Percentiles rank a stretch among this genome's conserved stretches.
Evolutionary conservation across 495 filamentous ascomycete genomes (phyloP).

Genomic region (Talaromyces proteolyticus): DNA sequence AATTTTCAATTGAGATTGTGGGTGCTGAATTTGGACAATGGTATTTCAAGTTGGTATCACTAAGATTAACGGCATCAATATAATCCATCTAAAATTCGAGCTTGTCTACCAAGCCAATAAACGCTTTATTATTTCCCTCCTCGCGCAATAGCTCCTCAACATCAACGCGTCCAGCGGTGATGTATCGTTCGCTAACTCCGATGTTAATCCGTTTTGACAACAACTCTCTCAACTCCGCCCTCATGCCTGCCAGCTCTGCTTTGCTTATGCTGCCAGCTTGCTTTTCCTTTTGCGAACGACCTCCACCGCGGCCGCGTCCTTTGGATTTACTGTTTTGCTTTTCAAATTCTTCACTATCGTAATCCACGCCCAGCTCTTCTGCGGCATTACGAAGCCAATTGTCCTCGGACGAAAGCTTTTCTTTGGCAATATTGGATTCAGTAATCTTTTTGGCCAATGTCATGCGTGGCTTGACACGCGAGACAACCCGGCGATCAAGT

Average conservation of each 20-base stretch:
- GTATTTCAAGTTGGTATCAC: too few species aligned
- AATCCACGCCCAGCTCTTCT: conserved; percentile 90
- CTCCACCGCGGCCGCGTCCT: conserved; percentile 61
- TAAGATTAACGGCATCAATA: too few species aligned
- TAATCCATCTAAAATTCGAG: conserved; percentile 34
- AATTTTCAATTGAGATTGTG: too few species aligned
- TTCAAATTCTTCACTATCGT: conserved; percentile 81
- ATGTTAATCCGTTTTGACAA: conserved; percentile 77
- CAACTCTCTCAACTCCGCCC: conserved; percentile 41
- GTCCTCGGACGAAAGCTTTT: conserved; percentile 76
- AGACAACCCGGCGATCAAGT: conserved; percentile 72
- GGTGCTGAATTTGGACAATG: too few species aligned
- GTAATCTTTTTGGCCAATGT: conserved; percentile 76
- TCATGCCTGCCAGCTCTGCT: conserved; percentile 53
- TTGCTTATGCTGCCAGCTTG: conserved; percentile 63
- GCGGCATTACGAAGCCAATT: conserved; percentile 80
- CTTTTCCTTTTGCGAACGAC: conserved; percentile 68
- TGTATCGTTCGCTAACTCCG: conserved; percentile 86
- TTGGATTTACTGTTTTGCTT: conserved; percentile 48
- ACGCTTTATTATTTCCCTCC: conserved; percentile 43
- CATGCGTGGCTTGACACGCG: conserved; percentile 66
- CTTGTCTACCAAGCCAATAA: conserved; percentile 57
- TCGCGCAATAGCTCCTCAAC: conserved; percentile 71
- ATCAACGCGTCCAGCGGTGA: conserved; percentile 75
- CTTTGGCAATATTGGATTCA: conserved; percentile 76